phyloP scores from a whole-genome alignment of 225 moss, liverwort and hornwort genomes.

The Anthoceros angustus region DNA sequence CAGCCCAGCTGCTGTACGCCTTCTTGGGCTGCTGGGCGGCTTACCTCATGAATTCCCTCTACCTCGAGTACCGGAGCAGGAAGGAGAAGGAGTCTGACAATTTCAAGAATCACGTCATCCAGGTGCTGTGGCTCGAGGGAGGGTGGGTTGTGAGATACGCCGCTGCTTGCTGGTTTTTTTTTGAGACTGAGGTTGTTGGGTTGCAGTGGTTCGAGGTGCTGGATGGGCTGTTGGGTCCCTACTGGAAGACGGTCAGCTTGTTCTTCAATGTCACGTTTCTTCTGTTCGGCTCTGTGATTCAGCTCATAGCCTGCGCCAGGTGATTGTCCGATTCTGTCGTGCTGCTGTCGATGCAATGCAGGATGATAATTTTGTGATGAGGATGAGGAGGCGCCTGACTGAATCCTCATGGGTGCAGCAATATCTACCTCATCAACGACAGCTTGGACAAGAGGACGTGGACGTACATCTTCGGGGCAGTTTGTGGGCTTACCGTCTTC shows the following conservation, averaged over 20 bases:
- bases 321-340: not conserved
- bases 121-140: not conserved
- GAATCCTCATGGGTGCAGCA: slow-evolving; percentile 23
- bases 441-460: slow-evolving; percentile 74
- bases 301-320: slow-evolving; percentile 7
- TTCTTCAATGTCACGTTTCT: slow-evolving; percentile 5
- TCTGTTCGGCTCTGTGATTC: not conserved
- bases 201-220: not conserved
- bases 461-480: slow-evolving; percentile 93
- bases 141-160: too few relatives aligned
- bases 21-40: slow-evolving; percentile 17
- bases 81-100: slow-evolving; percentile 16
- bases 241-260: not conserved
- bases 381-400: not conserved
- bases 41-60: slow-evolving; percentile 19
- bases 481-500: slow-evolving; percentile 60
- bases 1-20: slow-evolving; percentile 44
- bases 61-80: slow-evolving; percentile 19
- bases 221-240: not conserved
- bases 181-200: not conserved
- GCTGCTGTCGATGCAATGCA: too few relatives aligned
- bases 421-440: slow-evolving; percentile 74
- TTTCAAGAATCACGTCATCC: slow-evolving; percentile 5
- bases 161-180: not conserved
- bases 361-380: too few relatives aligned